phyloP scores from a whole-genome alignment of 495 filamentous ascomycete genomes.

The Aspergillus wentii region DNA sequence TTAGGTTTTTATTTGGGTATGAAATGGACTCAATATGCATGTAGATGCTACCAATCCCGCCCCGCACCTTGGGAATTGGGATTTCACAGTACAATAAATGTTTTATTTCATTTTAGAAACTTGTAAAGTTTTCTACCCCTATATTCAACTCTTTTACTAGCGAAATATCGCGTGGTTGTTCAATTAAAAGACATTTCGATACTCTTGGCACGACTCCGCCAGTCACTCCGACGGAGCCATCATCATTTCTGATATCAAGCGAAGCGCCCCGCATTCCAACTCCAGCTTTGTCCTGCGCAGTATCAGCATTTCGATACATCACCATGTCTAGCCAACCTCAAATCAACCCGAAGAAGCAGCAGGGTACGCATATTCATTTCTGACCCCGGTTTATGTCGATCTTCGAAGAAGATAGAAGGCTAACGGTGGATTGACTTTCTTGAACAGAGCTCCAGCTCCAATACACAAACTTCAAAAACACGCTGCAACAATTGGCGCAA shows the following conservation, averaged over 20 bases:
- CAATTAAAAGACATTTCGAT: too few species aligned
- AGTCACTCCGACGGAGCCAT: not conserved
- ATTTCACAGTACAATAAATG: too few species aligned
- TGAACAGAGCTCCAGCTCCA: constrained; percentile 81
- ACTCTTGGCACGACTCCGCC: not conserved
- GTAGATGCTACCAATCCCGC: too few species aligned
- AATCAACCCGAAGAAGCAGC: constrained; percentile 66
- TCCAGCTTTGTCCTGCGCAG: constrained; percentile 27
- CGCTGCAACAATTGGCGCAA: constrained; percentile 84
- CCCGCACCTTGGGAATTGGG: too few species aligned
- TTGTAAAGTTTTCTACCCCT: too few species aligned
- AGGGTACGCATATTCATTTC: constrained; percentile 63
- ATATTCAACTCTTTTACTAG: too few species aligned
- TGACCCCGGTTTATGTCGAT: too few species aligned
- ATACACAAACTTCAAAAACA: constrained; percentile 94
- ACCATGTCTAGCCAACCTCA: constrained; percentile 44
- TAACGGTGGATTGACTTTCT: constrained; percentile 13
- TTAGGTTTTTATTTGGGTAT: too few species aligned
- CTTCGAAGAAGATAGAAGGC: too few species aligned
- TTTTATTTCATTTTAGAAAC: too few species aligned
- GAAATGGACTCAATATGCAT: too few species aligned
- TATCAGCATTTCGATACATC: constrained; percentile 14
- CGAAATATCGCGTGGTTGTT: too few species aligned
- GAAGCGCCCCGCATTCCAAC: constrained; percentile 34
- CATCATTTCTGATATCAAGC: constrained; percentile 8